Evolutionary conservation across 2,329 filamentous ascomycete genomes (phyloP).

Genomic region (Cadophora gregata): DNA sequence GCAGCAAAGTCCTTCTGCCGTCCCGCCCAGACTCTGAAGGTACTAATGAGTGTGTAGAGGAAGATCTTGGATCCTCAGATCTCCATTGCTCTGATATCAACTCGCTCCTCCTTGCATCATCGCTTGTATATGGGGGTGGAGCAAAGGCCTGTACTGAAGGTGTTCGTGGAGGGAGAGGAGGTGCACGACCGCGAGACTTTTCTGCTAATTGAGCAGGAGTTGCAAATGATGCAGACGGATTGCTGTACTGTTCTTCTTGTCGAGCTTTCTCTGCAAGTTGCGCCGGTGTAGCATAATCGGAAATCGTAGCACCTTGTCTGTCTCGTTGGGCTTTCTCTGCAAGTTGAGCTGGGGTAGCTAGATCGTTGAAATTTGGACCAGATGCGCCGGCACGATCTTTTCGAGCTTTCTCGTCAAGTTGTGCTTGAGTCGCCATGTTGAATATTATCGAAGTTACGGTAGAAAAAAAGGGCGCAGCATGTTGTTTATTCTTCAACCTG

Average conservation of each 20-base stretch:
- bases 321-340: conserved; percentile 11
- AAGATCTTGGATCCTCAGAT: conserved; percentile 44
- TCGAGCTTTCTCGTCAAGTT: conserved; percentile 14
- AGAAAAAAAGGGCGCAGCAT: background rate
- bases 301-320: background rate
- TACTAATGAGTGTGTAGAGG: conserved; percentile 44
- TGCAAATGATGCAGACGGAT: conserved; percentile 18
- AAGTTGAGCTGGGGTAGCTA: conserved; percentile 5
- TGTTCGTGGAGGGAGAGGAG: conserved; percentile 41
- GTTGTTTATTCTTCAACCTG: background rate
- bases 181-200: conserved; percentile 29
- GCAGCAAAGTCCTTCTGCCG: conserved; percentile 62
- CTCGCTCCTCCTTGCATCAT: conserved; percentile 39
- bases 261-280: conserved; percentile 34
- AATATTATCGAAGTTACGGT: background rate
- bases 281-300: conserved; percentile 28
- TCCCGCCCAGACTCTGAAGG: conserved; percentile 41
- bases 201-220: conserved; percentile 31
- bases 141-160: conserved; percentile 25
- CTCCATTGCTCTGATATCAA: conserved; percentile 44
- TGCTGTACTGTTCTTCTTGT: conserved; percentile 17
- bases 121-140: conserved; percentile 41
- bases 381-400: conserved; percentile 11
- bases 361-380: conserved; percentile 4
- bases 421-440: conserved; percentile 13